phyloP scores from a whole-genome alignment of 257 asterid species.

The Fraxinus cuspidata region DNA sequence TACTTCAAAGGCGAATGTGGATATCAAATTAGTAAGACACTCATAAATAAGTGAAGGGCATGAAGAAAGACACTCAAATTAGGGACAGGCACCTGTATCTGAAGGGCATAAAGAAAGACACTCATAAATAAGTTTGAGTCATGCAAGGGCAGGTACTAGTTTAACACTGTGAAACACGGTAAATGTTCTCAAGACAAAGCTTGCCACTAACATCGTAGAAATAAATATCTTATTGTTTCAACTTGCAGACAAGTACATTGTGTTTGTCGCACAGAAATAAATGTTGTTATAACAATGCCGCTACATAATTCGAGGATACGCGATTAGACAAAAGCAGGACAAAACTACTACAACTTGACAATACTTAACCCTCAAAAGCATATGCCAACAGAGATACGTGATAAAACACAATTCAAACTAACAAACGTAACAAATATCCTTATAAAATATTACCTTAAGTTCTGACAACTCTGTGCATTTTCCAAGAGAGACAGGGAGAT shows the following conservation, averaged over 20 bases:
- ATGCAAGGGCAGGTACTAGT: not conserved
- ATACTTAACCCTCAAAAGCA: not conserved
- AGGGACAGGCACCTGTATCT: not conserved
- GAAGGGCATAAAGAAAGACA: not conserved
- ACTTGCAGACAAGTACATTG: not conserved
- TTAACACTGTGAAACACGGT: not conserved
- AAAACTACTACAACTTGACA: not conserved
- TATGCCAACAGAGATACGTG: constrained; percentile 1
- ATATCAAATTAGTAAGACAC: not conserved
- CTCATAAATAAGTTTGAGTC: not conserved
- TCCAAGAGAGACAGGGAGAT: constrained; percentile 80
- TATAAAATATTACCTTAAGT: constrained; percentile 59
- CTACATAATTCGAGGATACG: not conserved
- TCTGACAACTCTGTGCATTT: constrained; percentile 67
- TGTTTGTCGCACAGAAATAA: not conserved
- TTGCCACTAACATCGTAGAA: not conserved
- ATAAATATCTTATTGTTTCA: not conserved
- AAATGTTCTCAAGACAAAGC: not conserved
- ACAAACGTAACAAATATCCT: constrained; percentile 16
- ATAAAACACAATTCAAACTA: not conserved
- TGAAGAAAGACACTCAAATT: not conserved
- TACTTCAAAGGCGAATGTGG: not conserved
- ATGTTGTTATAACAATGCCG: not conserved
- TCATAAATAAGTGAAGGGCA: constrained; percentile 1
- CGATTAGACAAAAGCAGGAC: not conserved